Percentiles rank a stretch among this genome's conserved stretches.
Conservation (phyloP, 768 basidiomycete species). For the Lactarius deliciosus region DNA sequence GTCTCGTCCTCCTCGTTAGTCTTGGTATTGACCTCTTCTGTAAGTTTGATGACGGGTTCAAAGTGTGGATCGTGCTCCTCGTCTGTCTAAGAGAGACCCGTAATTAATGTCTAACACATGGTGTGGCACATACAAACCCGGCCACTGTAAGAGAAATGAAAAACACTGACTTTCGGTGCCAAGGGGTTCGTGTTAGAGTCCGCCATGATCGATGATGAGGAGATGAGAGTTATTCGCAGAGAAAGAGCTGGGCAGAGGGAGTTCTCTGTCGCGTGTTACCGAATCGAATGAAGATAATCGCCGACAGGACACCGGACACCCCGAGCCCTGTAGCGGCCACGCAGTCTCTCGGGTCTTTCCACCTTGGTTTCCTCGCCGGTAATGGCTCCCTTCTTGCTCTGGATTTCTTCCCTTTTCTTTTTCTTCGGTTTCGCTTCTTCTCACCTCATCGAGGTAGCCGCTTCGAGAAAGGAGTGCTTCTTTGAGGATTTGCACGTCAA, state of each 20-base stretch:
- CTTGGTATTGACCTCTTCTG: slow-evolving; percentile 93
- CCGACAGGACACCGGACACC: slow-evolving; percentile 24
- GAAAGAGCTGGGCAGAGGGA: slow-evolving; percentile 29
- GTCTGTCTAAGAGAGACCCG: slow-evolving; percentile 39
- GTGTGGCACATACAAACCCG: neutral
- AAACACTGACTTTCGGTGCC: slow-evolving; percentile 62
- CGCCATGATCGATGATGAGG: slow-evolving; percentile 27
- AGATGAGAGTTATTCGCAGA: slow-evolving; percentile 24
- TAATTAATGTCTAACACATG: slow-evolving; percentile 20
- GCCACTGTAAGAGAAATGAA: neutral
- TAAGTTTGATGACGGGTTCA: slow-evolving; percentile 96
- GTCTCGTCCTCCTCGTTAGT: slow-evolving; percentile 95
- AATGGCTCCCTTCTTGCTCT: slow-evolving; percentile 45
- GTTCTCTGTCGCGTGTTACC: slow-evolving; percentile 32
- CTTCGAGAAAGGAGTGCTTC: slow-evolving; percentile 90
- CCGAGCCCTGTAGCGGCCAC: neutral
- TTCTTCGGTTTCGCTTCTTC: slow-evolving; percentile 45
- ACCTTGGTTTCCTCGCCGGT: slow-evolving; percentile 20
- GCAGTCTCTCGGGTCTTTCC: slow-evolving; percentile 12
- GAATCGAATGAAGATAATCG: slow-evolving; percentile 19
- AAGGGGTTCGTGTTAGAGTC: slow-evolving; percentile 49
- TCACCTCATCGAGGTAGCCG: slow-evolving; percentile 72
- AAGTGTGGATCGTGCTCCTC: slow-evolving; percentile 90
- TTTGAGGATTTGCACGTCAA: slow-evolving; percentile 91
- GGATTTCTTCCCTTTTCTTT: slow-evolving; percentile 42